phyloP scores from a whole-genome alignment of 1,284 basidiomycete species.

The Cutaneotrichosporon sp. region DNA sequence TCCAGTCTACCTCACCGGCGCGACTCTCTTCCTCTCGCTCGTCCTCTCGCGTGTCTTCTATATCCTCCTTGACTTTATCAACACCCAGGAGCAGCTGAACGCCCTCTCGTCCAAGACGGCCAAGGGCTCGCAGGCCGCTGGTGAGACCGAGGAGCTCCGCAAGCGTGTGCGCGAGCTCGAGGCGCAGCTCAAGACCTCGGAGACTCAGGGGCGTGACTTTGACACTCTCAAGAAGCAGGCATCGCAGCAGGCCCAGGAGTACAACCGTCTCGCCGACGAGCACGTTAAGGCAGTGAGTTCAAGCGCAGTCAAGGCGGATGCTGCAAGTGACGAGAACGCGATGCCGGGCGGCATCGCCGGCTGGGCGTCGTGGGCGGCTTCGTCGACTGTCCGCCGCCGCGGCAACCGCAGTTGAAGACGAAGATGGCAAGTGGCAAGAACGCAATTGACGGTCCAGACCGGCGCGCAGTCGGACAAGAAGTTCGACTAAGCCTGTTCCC shows the following conservation, averaged over 20 bases:
- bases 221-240: conserved; percentile 82
- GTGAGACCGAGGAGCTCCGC: conserved; percentile 58
- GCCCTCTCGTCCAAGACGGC: conserved; percentile 71
- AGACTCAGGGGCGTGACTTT: conserved; percentile 62
- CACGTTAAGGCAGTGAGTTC: conserved; percentile 63
- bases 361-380: neutral
- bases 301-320: neutral
- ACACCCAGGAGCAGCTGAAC: conserved; percentile 82
- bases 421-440: neutral
- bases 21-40: conserved; percentile 89
- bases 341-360: neutral
- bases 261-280: conserved; percentile 74
- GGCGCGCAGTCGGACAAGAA: conserved; percentile 61
- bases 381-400: conserved; percentile 1
- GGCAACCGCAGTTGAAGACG: conserved; percentile 3
- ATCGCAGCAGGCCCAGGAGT: conserved; percentile 71
- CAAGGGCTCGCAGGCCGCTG: conserved; percentile 48
- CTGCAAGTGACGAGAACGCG: neutral
- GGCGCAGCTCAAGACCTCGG: conserved; percentile 59
- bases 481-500: conserved; percentile 37
- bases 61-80: conserved; percentile 86
- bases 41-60: conserved; percentile 90
- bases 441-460: conserved; percentile 47
- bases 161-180: conserved; percentile 69
- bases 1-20: conserved; percentile 84